phyloP scores from a whole-genome alignment of 2,329 filamentous ascomycete species.

The Moelleriella libera region DNA sequence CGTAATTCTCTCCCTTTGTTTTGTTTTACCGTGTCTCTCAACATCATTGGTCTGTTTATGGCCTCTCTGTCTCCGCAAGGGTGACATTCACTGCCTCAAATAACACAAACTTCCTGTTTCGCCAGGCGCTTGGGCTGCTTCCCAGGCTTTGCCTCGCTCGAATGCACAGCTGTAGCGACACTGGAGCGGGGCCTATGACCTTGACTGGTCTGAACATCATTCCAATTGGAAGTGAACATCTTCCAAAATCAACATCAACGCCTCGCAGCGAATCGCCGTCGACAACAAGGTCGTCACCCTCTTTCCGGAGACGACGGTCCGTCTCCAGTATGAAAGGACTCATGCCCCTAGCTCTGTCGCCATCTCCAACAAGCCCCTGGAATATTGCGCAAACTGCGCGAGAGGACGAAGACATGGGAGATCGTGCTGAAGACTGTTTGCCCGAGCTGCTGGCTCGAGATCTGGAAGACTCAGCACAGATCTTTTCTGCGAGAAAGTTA shows the following conservation, averaged over 20 bases:
- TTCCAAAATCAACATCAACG: background rate
- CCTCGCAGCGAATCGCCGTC: slow-evolving; percentile 2
- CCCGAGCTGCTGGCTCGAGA: slow-evolving; percentile 42
- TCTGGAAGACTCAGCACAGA: slow-evolving; percentile 30
- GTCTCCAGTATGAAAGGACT: slow-evolving; percentile 25
- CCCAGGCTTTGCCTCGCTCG: slow-evolving; percentile 1
- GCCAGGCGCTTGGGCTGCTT: slow-evolving; percentile 3
- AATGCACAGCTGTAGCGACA: slow-evolving; percentile 2
- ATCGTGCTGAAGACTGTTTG: slow-evolving; percentile 27
- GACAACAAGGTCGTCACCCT: slow-evolving; percentile 7
- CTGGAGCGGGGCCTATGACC: slow-evolving; percentile 2
- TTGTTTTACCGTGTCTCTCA: background rate
- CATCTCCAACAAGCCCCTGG: slow-evolving; percentile 11
- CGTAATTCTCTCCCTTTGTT: background rate
- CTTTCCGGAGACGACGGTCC: slow-evolving; percentile 15
- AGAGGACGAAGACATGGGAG: slow-evolving; percentile 14
- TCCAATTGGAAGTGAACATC: background rate
- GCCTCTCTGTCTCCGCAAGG: background rate
- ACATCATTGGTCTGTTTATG: slow-evolving; percentile 1
- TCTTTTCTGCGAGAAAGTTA: slow-evolving; percentile 37
- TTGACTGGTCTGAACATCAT: slow-evolving; percentile 1
- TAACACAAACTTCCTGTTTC: slow-evolving; percentile 2
- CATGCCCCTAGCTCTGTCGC: slow-evolving; percentile 21
- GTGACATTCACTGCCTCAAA: background rate
- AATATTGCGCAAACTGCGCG: slow-evolving; percentile 6